These are phyloP conservation scores for Funneliformis geosporum DNA, from an alignment of 192 early-diverging fungal species.

Conservation along the genomic window DNA sequence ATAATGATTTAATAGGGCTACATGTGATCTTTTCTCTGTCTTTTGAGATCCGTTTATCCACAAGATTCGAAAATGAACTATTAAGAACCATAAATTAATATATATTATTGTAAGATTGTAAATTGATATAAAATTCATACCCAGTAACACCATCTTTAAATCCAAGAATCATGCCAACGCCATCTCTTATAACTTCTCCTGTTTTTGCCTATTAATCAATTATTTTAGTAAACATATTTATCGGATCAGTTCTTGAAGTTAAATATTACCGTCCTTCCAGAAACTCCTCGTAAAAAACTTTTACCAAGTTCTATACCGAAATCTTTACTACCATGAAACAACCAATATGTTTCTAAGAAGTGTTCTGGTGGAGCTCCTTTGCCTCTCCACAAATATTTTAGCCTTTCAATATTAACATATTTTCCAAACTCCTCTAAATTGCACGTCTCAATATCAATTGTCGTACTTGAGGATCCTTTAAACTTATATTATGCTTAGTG, in stretches of 20 bases:
- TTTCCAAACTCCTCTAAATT: conserved; percentile 42
- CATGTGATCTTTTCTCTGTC: not conserved
- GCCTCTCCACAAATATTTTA: conserved; percentile 41
- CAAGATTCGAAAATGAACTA: conserved; percentile 27
- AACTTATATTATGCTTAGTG: not conserved
- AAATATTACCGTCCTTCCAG: conserved; percentile 12
- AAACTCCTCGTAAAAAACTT: conserved; percentile 38
- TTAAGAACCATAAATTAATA: not conserved
- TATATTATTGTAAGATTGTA: not conserved
- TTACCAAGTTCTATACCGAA: conserved; percentile 35
- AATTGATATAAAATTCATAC: not conserved
- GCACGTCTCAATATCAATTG: conserved; percentile 23
- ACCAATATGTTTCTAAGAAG: conserved; percentile 12
- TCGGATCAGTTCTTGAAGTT: not conserved
- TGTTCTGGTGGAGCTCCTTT: conserved; percentile 17
- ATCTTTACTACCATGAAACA: conserved; percentile 26
- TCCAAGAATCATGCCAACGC: conserved; percentile 19
- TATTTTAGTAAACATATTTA: not conserved
- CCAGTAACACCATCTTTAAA: conserved; percentile 24
- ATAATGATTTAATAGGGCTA: not conserved
- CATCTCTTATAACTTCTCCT: conserved; percentile 19
- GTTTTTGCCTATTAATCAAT: conserved; percentile 24
- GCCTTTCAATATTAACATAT: conserved; percentile 39
- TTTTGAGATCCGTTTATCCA: not conserved
- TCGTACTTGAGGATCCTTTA: not conserved